Evolutionary conservation across 2,329 filamentous ascomycete genomes (phyloP).

Genomic region (Calonectria honghensis): DNA sequence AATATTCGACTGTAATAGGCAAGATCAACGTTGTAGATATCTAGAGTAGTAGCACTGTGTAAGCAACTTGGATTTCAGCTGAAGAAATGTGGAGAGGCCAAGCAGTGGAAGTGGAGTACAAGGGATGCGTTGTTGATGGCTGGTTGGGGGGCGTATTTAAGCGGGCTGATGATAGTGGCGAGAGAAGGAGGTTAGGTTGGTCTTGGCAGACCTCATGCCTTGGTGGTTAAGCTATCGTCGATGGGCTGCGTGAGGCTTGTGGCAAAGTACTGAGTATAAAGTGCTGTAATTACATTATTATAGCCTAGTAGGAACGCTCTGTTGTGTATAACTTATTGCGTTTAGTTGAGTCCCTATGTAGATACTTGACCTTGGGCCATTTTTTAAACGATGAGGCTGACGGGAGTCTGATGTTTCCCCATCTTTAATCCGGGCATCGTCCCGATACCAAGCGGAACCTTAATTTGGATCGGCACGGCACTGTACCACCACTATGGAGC

Average conservation of each 20-base stretch:
- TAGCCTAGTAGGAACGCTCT: no score
- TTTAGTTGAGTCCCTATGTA: no score
- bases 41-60: neutral
- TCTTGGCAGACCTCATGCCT: no score
- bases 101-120: neutral
- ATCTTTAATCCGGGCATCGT: neutral
- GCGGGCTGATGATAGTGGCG: no score
- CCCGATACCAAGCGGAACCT: neutral
- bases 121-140: neutral
- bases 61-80: neutral
- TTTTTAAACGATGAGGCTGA: neutral
- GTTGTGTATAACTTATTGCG: no score
- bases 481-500: neutral
- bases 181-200: no score
- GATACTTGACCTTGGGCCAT: no score
- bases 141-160: neutral
- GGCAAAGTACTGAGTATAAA: no score
- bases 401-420: neutral
- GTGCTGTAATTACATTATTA: no score
- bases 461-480: neutral
- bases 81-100: neutral
- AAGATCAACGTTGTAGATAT: neutral
- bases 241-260: no score
- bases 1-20: neutral
- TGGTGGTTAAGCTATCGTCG: no score